These are phyloP conservation scores for Vigna angularis DNA, from an alignment of 306 rosid species.

Conservation along the genomic window DNA sequence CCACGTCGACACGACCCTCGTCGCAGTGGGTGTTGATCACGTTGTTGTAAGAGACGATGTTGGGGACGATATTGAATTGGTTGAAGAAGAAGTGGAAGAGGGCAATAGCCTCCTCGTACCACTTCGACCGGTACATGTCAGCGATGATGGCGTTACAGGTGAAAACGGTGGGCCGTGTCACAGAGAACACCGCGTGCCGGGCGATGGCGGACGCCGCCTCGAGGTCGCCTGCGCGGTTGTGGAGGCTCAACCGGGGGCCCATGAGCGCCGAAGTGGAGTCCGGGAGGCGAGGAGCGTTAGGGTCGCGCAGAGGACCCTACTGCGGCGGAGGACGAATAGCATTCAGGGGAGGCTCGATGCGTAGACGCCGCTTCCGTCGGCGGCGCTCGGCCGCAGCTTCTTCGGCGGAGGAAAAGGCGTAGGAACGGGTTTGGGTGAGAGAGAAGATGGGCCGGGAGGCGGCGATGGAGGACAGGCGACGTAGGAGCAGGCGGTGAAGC, in stretches of 20 bases:
- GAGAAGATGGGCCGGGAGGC: conserved; percentile 38
- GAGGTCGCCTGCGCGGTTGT: conserved; percentile 89
- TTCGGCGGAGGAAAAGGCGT: conserved; percentile 90
- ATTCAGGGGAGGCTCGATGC: conserved; percentile 90
- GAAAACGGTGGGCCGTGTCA: conserved; percentile 95
- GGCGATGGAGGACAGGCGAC: conserved; percentile 57
- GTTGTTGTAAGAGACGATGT: conserved; percentile 86
- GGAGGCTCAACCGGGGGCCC: conserved; percentile 88
- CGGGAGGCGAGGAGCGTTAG: conserved; percentile 89
- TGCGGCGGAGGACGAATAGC: conserved; percentile 78
- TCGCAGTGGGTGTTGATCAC: conserved; percentile 88
- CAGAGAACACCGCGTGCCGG: conserved; percentile 81
- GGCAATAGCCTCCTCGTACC: conserved; percentile 76
- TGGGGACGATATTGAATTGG: conserved; percentile 85
- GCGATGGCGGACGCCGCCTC: conserved; percentile 84
- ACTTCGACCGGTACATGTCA: conserved; percentile 85
- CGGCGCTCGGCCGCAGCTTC: conserved; percentile 98
- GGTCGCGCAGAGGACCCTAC: conserved; percentile 63
- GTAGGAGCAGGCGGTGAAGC: conserved; percentile 64
- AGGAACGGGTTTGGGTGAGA: conserved; percentile 54
- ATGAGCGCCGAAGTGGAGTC: conserved; percentile 83
- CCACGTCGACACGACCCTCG: conserved; percentile 81
- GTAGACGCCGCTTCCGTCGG: conserved; percentile 84
- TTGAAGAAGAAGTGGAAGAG: conserved; percentile 86
- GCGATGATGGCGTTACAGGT: conserved; percentile 97